Percentiles rank a stretch among this genome's conserved stretches.
phyloP scores from a whole-genome alignment of 352 stramenopile genomes.

The Aphanomyces stellatus region DNA sequence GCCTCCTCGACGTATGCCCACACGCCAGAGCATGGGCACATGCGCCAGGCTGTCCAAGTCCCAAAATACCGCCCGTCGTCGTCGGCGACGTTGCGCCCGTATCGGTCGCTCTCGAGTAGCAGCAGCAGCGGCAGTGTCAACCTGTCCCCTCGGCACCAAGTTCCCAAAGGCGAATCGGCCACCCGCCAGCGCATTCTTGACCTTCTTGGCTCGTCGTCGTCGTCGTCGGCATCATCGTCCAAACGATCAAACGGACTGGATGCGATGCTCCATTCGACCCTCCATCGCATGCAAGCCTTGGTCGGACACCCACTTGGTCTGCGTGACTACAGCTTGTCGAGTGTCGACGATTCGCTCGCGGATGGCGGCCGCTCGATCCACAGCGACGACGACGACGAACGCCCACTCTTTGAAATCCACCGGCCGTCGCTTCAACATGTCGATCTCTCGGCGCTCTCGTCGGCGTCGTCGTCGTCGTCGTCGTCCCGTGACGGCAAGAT shows the following conservation, averaged over 20 bases:
- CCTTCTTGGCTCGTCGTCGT: conserved; percentile 6
- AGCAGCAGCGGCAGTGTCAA: neutral
- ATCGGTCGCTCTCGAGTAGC: neutral
- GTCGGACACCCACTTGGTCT: neutral
- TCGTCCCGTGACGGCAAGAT: too few relatives aligned
- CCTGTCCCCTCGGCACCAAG: neutral
- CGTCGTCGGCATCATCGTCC: neutral
- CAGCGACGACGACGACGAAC: neutral
- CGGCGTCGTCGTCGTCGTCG: too few relatives aligned
- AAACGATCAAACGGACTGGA: neutral
- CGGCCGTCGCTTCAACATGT: neutral
- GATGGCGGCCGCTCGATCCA: neutral
- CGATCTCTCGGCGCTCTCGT: neutral
- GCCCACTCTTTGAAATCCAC: neutral
- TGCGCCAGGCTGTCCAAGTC: neutral
- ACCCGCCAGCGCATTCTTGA: conserved; percentile 6
- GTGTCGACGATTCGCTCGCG: neutral
- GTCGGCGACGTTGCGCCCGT: neutral
- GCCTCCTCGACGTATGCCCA: neutral
- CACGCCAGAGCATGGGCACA: too few relatives aligned
- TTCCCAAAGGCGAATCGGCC: neutral
- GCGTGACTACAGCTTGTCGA: neutral
- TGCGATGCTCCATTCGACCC: neutral
- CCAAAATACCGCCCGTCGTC: neutral
- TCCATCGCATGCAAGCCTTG: neutral